phyloP scores from a whole-genome alignment of 169 alveolate species.

The Theileria orientalis region DNA sequence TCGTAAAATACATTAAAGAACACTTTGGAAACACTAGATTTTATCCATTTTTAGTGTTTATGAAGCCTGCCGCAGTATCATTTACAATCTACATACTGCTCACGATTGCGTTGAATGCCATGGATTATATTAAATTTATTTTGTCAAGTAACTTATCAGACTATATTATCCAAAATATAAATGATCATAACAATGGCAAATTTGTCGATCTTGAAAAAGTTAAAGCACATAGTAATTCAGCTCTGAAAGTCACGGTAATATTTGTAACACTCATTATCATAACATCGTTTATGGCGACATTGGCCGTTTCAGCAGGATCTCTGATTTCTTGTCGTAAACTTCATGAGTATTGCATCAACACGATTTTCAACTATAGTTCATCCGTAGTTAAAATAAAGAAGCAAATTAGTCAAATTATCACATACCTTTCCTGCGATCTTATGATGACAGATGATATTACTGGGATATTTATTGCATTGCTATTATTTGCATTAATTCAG shows the following conservation, averaged over 20 bases:
- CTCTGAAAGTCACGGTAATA: no score
- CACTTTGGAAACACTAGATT: background rate
- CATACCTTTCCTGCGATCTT: slow-evolving; percentile 46
- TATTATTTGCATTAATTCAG: slow-evolving; percentile 9
- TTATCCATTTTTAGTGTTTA: background rate
- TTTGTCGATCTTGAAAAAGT: background rate
- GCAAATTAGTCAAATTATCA: slow-evolving; percentile 13
- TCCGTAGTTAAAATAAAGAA: slow-evolving; percentile 1
- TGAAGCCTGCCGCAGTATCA: background rate
- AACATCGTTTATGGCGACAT: background rate
- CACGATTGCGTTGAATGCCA: background rate
- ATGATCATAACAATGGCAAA: background rate
- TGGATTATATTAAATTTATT: no score
- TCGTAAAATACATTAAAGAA: background rate
- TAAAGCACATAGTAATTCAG: background rate
- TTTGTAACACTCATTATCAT: background rate
- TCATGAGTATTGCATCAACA: slow-evolving; percentile 34
- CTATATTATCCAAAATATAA: background rate
- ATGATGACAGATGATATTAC: slow-evolving; percentile 30
- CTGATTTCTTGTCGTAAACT: slow-evolving; percentile 29
- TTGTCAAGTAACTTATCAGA: slow-evolving; percentile 15
- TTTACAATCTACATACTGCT: background rate
- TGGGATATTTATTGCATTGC: slow-evolving; percentile 20
- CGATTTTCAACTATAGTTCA: slow-evolving; percentile 23
- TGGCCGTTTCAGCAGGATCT: background rate